Conservation (phyloP, 208 protist species). For the Leishmania lainsoni region DNA sequence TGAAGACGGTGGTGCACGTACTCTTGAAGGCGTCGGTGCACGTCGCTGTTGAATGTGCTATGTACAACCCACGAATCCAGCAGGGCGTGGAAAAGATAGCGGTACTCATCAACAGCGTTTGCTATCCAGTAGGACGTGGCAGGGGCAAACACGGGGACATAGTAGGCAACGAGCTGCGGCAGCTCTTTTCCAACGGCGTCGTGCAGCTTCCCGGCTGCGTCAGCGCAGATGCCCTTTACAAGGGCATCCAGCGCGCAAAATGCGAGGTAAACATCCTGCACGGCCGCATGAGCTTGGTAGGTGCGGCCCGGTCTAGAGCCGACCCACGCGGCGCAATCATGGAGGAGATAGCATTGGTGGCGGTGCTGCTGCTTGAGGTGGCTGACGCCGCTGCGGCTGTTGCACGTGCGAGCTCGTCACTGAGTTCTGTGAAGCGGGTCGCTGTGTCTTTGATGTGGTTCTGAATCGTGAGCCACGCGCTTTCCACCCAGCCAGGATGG, state of each 20-base stretch:
- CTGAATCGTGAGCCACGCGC: slow-evolving; percentile 65
- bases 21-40: slow-evolving; percentile 65
- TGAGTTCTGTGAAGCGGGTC: slow-evolving; percentile 46
- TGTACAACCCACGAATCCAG: slow-evolving; percentile 63
- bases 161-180: slow-evolving; percentile 60
- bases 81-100: slow-evolving; percentile 54
- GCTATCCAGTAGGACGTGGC: slow-evolving; percentile 27
- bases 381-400: slow-evolving; percentile 5
- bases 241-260: slow-evolving; percentile 75
- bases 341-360: slow-evolving; percentile 5
- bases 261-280: slow-evolving; percentile 78
- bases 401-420: slow-evolving; percentile 28
- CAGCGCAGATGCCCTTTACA: slow-evolving; percentile 42
- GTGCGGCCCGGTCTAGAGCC: slow-evolving; percentile 38
- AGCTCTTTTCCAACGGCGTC: slow-evolving; percentile 44
- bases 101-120: slow-evolving; percentile 62
- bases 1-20: slow-evolving; percentile 62
- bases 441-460: slow-evolving; percentile 63
- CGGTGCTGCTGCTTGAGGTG: background rate
- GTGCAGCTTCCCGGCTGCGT: slow-evolving; percentile 20
- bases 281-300: slow-evolving; percentile 58
- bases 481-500: slow-evolving; percentile 45
- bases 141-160: slow-evolving; percentile 50
- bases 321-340: slow-evolving; percentile 25
- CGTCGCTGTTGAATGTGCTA: slow-evolving; percentile 37